Evolutionary conservation across 352 stramenopile genomes (phyloP).

Genomic region (Aphanomyces stellatus): DNA sequence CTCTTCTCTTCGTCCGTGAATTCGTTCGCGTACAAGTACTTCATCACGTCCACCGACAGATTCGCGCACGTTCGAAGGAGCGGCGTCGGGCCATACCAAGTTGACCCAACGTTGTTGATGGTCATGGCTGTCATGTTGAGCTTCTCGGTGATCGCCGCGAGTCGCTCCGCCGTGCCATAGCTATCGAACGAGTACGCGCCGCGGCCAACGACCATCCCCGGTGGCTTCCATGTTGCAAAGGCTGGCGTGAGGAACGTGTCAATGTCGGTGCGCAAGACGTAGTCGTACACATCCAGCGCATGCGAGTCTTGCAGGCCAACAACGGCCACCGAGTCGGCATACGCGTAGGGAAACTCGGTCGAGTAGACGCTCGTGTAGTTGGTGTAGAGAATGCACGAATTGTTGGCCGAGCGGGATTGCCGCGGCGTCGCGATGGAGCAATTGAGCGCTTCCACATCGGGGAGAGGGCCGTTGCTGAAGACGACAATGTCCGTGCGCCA

Average conservation of each 20-base stretch:
- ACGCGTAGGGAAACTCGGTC: neutral
- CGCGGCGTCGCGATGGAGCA: neutral
- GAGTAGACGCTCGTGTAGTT: neutral
- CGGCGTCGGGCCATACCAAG: constrained; percentile 7
- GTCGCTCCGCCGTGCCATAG: neutral
- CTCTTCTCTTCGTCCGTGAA: constrained; percentile 8
- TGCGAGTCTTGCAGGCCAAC: neutral
- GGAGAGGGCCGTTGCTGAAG: neutral
- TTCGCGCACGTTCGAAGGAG: constrained; percentile 2
- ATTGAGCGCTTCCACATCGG: neutral
- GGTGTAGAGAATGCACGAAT: neutral
- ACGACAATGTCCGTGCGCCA: constrained; percentile 10
- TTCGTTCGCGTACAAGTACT: neutral
- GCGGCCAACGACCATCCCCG: neutral
- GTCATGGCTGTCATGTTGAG: constrained; percentile 1
- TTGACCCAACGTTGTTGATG: neutral
- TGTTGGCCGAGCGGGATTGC: neutral
- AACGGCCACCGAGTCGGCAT: constrained; percentile 4
- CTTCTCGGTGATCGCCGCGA: neutral
- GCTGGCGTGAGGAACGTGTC: constrained; percentile 10
- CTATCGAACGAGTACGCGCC: neutral
- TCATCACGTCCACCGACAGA: neutral
- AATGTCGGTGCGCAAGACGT: neutral
- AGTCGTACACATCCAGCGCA: neutral
- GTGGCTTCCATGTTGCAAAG: constrained; percentile 1